Conservation (phyloP, 345 rosid species). For the Gossypium thurberi region DNA sequence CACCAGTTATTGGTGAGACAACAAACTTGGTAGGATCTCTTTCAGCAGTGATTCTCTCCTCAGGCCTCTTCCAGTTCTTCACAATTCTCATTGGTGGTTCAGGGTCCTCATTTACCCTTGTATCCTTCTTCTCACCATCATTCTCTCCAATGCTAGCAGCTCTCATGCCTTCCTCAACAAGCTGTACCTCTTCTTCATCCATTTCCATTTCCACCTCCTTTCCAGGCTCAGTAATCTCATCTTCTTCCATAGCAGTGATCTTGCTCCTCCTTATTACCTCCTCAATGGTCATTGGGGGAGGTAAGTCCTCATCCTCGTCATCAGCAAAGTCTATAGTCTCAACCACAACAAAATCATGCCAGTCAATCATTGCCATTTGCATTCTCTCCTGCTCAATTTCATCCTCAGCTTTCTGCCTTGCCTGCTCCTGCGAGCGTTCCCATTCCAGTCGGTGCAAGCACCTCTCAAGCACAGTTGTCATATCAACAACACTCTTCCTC, state of each 20-base stretch:
- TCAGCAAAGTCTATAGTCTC: constrained; percentile 83
- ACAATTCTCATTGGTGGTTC: constrained; percentile 88
- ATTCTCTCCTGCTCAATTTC: constrained; percentile 81
- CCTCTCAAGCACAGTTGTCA: constrained; percentile 72
- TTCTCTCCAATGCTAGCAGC: constrained; percentile 58
- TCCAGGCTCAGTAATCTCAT: constrained; percentile 67
- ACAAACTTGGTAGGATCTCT: constrained; percentile 75
- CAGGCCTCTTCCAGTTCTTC: constrained; percentile 94
- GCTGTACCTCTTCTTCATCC: constrained; percentile 91
- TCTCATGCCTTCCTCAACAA: constrained; percentile 84
- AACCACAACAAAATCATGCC: constrained; percentile 90
- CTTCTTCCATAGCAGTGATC: constrained; percentile 56
- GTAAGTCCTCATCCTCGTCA: constrained; percentile 81
- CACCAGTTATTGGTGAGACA: constrained; percentile 82
- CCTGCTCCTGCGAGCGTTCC: constrained; percentile 83
- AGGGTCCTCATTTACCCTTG: constrained; percentile 37
- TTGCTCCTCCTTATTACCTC: constrained; percentile 83
- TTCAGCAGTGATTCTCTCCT: constrained; percentile 72
- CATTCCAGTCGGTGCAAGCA: constrained; percentile 82
- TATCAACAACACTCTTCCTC: constrained; percentile 46
- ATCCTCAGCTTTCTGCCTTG: constrained; percentile 77
- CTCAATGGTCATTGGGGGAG: constrained; percentile 81
- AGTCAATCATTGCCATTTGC: constrained; percentile 90
- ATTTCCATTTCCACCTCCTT: constrained; percentile 92
- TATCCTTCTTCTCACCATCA: constrained; percentile 31